phyloP scores from a whole-genome alignment of 768 basidiomycete genomes.

The Lepiota brunneoincarnata region DNA sequence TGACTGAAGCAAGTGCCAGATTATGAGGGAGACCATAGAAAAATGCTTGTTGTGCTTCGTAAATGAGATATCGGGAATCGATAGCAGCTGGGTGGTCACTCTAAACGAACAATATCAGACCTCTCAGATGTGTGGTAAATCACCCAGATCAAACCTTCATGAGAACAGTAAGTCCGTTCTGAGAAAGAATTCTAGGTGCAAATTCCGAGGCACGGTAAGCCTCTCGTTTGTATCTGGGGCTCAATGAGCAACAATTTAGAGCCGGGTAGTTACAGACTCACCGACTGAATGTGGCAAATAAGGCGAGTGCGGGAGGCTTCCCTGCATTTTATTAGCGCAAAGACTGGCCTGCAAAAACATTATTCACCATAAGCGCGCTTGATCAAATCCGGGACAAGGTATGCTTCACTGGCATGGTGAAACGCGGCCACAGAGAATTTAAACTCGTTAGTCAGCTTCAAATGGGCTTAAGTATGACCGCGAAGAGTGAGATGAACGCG shows the following conservation, averaged over 20 bases:
- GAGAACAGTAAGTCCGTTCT: constrained; percentile 62
- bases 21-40: constrained; percentile 75
- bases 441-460: constrained; percentile 79
- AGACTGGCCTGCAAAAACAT: constrained; percentile 17
- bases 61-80: constrained; percentile 73
- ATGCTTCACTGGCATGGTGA: constrained; percentile 81
- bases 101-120: constrained; percentile 27
- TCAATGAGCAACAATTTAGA: background rate
- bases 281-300: constrained; percentile 61
- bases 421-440: constrained; percentile 74
- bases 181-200: constrained; percentile 70
- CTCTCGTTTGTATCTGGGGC: constrained; percentile 69
- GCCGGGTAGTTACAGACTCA: constrained; percentile 11
- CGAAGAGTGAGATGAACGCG: background rate
- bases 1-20: constrained; percentile 73
- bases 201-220: constrained; percentile 80
- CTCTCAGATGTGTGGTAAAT: background rate
- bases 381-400: constrained; percentile 75
- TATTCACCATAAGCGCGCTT: constrained; percentile 60
- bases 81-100: constrained; percentile 59
- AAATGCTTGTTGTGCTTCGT: constrained; percentile 83
- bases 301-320: constrained; percentile 67
- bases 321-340: constrained; percentile 33
- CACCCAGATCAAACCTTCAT: constrained; percentile 56
- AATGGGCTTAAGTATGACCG: constrained; percentile 16